Conservation (phyloP, 768 basidiomycete species). For the Termitomyces sp. region DNA sequence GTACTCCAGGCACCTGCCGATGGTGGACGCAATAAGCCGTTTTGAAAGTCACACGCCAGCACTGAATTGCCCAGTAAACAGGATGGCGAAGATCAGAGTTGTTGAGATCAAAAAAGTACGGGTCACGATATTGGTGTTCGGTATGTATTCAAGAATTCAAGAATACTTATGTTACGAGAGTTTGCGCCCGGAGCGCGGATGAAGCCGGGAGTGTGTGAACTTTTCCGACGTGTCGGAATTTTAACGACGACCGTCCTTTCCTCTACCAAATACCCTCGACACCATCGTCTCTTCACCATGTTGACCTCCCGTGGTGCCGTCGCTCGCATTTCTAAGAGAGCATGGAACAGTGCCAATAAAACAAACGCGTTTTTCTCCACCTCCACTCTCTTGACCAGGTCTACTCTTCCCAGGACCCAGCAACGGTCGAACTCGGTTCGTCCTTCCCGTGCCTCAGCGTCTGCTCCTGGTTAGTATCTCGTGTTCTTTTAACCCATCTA, state of each 20-base stretch:
- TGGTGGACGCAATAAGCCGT: no score
- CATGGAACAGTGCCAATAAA: constrained; percentile 68
- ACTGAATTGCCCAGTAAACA: no score
- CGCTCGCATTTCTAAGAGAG: constrained; percentile 83
- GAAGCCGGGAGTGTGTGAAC: constrained; percentile 46
- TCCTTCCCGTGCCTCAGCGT: constrained; percentile 40
- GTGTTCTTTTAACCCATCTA: constrained; percentile 1
- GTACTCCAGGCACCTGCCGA: no score
- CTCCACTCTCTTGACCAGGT: constrained; percentile 53
- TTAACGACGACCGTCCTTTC: constrained; percentile 21
- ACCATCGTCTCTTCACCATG: constrained; percentile 47
- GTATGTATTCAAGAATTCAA: no score
- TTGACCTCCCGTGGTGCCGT: constrained; percentile 83
- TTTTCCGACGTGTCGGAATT: constrained; percentile 39
- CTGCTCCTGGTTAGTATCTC: constrained; percentile 45
- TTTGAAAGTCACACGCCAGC: no score
- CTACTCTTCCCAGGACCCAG: constrained; percentile 38
- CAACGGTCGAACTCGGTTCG: constrained; percentile 44
- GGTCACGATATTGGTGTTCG: no score
- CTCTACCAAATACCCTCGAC: constrained; percentile 21
- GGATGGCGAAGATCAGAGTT: no score
- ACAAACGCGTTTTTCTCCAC: constrained; percentile 80
- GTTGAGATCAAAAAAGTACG: no score
- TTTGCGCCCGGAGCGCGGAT: constrained; percentile 22
- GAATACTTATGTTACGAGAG: no score